phyloP scores from a whole-genome alignment of 2,329 filamentous ascomycete genomes.

The Aureobasidium pullulans region DNA sequence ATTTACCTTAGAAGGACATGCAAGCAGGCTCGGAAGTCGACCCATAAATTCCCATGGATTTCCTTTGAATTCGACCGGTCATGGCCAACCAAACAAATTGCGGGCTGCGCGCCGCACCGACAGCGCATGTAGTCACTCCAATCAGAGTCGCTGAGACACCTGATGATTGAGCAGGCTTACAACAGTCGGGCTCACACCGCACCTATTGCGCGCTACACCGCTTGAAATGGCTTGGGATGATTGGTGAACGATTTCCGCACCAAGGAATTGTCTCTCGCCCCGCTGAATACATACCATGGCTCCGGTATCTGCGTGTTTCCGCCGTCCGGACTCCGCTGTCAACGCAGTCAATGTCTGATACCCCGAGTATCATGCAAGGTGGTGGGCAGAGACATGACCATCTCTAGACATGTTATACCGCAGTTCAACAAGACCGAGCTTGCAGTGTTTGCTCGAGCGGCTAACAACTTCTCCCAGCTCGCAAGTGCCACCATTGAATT shows the following conservation, averaged over 20 bases:
- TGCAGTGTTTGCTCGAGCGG: not conserved
- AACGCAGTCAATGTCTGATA: not conserved
- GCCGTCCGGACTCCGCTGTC: not conserved
- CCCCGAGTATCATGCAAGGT: not conserved
- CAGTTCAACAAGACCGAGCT: not conserved
- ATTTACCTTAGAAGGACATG: constrained; percentile 5
- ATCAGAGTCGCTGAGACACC: not conserved
- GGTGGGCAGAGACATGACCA: not conserved
- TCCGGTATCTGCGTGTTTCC: not conserved
- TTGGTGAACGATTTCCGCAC: constrained; percentile 3
- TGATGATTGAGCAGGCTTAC: constrained; percentile 5
- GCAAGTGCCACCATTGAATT: not conserved
- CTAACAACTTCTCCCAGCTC: not conserved
- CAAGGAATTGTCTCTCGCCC: not conserved
- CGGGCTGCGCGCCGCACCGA: constrained; percentile 2
- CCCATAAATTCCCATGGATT: not conserved
- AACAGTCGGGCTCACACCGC: constrained; percentile 5
- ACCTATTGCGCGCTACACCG: constrained; percentile 6
- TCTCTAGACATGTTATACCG: not conserved
- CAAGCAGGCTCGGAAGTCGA: not conserved
- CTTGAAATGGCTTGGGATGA: not conserved
- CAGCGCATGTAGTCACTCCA: constrained; percentile 2
- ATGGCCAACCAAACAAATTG: constrained; percentile 6
- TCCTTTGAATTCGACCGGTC: not conserved
- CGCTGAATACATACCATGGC: constrained; percentile 1